phyloP scores from a whole-genome alignment of 2,329 filamentous ascomycete species.

The Ciborinia camelliae region DNA sequence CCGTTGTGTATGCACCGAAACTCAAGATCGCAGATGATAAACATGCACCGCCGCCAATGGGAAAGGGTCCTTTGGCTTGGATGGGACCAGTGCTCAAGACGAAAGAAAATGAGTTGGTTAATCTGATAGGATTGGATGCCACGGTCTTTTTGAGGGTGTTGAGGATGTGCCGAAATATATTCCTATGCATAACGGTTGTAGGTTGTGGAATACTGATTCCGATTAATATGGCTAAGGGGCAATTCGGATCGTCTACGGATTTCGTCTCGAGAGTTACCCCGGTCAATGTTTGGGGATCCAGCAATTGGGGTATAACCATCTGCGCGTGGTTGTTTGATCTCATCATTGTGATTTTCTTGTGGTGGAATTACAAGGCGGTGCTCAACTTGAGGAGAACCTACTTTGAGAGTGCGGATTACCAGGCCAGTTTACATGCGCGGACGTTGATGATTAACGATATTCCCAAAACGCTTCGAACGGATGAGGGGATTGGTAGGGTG shows the following conservation, averaged over 20 bases:
- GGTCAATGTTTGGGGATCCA: constrained; percentile 48
- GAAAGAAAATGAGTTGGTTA: constrained; percentile 71
- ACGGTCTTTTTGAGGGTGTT: constrained; percentile 85
- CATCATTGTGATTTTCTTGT: constrained; percentile 77
- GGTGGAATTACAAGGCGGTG: constrained; percentile 83
- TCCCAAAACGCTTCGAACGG: constrained; percentile 68
- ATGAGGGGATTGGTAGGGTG: constrained; percentile 83
- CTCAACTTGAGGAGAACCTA: constrained; percentile 69
- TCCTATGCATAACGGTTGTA: constrained; percentile 66
- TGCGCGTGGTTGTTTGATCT: constrained; percentile 65
- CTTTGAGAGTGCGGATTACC: constrained; percentile 83
- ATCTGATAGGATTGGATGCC: constrained; percentile 87
- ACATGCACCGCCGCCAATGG: constrained; percentile 82
- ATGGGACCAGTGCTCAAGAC: constrained; percentile 72
- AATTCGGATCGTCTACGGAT: constrained; percentile 37
- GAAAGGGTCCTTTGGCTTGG: constrained; percentile 88
- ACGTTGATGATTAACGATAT: constrained; percentile 79
- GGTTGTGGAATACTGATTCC: constrained; percentile 79
- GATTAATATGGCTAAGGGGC: constrained; percentile 60
- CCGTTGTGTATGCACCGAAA: constrained; percentile 89
- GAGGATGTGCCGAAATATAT: constrained; percentile 90
- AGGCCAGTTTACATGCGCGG: constrained; percentile 76
- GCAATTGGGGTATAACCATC: constrained; percentile 58
- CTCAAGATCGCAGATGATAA: constrained; percentile 88
- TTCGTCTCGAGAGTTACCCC: constrained; percentile 60